Evolutionary conservation across 1,139 yeast genomes (phyloP), one percentile per base, ranked within the genome.

Genomic region (Hansenula sp.): DNA sequence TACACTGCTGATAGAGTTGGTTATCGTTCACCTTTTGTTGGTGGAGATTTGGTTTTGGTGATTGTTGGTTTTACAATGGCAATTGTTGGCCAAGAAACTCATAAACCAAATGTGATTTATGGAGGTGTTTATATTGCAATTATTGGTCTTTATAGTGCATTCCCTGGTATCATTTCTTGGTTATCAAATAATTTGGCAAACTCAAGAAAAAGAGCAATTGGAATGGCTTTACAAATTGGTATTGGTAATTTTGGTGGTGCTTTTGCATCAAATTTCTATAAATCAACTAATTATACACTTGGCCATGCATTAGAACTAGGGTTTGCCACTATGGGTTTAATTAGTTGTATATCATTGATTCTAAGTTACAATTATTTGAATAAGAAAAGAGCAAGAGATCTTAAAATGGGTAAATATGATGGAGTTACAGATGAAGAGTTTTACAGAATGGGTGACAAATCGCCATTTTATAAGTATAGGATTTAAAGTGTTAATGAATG

Each of bases 201-300:
- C 10, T 53, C 56, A 5, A 59, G 57, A 46, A 68, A 67, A 44
- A 57, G 73, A 36, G 66, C 68, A 3, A 58, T 66, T 36, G 69
- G 66, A 3, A 59, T 63, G 56, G 71, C 68, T 5, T 48, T 65
- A 22, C 71, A 66, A 36, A 64, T 68, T 29, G 69, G 71, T 6
- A 40, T 65, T 27, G 73, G 71, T 13, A 61, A 64, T 40, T 53
- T 68, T 31, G 65, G 68, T 16, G 71, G 70, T 24, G 61, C 67
- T n/a, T 51, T 65, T 37, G 61, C 64, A 4, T 55, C 66, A 36
- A 61, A 64, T 39, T 53, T 43, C 17, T 45, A 43, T 18, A 37
- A 14, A 12, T 29, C 32, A 6, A 34, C 36, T n/a, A 13, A 40
- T 10, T 40, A 31, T 19, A n/a, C 50, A n/a, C 34, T 42, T 29